Percentiles rank a stretch among this genome's conserved stretches.
Evolutionary conservation across 2,329 filamentous ascomycete genomes (phyloP).

Genomic region (Macrophomina phaseolina): DNA sequence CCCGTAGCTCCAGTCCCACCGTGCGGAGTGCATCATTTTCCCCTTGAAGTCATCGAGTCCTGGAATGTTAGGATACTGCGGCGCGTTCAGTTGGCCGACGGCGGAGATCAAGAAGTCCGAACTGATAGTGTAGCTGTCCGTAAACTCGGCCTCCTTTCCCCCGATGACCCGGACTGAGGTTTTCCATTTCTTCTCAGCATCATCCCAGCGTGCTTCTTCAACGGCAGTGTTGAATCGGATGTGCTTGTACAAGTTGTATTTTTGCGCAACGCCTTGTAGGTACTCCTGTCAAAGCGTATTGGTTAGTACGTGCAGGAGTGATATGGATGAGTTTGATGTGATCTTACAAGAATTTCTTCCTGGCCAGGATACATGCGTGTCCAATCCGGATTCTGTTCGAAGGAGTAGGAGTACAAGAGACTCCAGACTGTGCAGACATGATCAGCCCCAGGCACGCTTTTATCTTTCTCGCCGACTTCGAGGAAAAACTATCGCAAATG

Average conservation of each 20-base stretch:
- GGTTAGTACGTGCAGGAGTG: not conserved
- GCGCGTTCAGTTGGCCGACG: constrained; percentile 64
- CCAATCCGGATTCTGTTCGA: constrained; percentile 65
- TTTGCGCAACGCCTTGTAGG: constrained; percentile 58
- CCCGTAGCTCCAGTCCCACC: constrained; percentile 66
- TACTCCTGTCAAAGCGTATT: constrained; percentile 49
- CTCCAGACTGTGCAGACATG: constrained; percentile 50
- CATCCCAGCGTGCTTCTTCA: constrained; percentile 61
- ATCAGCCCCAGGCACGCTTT: not conserved
- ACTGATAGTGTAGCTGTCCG: constrained; percentile 57
- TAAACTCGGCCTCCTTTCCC: constrained; percentile 62
- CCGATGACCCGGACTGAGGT: constrained; percentile 55
- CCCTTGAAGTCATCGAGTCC: constrained; percentile 57
- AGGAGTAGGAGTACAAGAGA: constrained; percentile 64
- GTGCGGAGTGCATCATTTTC: constrained; percentile 62
- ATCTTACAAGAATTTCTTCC: constrained; percentile 60
- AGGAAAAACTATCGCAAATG: too few relatives aligned
- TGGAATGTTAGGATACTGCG: constrained; percentile 56
- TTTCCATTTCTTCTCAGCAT: constrained; percentile 57
- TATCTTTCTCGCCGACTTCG: too few relatives aligned
- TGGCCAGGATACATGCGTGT: constrained; percentile 64
- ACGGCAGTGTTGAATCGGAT: constrained; percentile 64
- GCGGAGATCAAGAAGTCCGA: constrained; percentile 64
- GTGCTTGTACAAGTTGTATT: constrained; percentile 61
- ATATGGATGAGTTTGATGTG: not conserved